phyloP scores from a whole-genome alignment of 176 grass and related monocot species.

The Lolium multiflorum region DNA sequence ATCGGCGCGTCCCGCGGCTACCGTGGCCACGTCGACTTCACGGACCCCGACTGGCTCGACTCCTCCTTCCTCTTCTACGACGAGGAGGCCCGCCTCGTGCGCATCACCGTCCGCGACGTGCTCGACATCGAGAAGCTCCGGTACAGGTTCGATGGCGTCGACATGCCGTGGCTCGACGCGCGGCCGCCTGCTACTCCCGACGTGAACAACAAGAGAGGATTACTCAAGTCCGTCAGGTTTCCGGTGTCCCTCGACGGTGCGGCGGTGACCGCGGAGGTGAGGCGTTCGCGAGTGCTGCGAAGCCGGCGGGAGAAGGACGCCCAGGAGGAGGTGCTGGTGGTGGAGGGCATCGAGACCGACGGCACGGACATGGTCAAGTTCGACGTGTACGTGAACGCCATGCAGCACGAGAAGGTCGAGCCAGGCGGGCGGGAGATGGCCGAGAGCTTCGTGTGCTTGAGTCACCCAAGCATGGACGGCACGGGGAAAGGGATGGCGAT shows the following conservation, averaged over 20 bases:
- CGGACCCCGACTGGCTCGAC: slow-evolving; percentile 58
- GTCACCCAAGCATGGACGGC: not conserved
- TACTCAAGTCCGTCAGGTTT: not conserved
- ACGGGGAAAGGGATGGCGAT: not conserved
- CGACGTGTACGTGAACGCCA: slow-evolving; percentile 52
- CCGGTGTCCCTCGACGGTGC: slow-evolving; percentile 5
- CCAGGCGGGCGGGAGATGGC: slow-evolving; percentile 49
- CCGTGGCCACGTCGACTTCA: slow-evolving; percentile 34
- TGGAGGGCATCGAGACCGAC: slow-evolving; percentile 41
- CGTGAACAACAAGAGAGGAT: not conserved
- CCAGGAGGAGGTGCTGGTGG: slow-evolving; percentile 44
- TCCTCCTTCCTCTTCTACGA: slow-evolving; percentile 65
- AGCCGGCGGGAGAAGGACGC: not conserved
- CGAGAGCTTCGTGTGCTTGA: slow-evolving; percentile 54
- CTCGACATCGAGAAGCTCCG: slow-evolving; percentile 34
- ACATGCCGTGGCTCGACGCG: slow-evolving; percentile 24
- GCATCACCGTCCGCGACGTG: slow-evolving; percentile 38
- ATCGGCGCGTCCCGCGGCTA: not conserved
- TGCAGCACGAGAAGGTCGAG: slow-evolving; percentile 39
- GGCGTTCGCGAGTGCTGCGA: not conserved
- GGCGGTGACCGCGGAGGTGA: not conserved
- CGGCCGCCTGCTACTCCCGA: slow-evolving; percentile 9
- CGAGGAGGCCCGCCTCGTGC: slow-evolving; percentile 58
- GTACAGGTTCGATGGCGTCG: not conserved
- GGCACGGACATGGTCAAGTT: slow-evolving; percentile 37